Base-by-base conservation (phyloP, 1,284 basidiomycete genomes). In the Malassezia globosa region DNA sequence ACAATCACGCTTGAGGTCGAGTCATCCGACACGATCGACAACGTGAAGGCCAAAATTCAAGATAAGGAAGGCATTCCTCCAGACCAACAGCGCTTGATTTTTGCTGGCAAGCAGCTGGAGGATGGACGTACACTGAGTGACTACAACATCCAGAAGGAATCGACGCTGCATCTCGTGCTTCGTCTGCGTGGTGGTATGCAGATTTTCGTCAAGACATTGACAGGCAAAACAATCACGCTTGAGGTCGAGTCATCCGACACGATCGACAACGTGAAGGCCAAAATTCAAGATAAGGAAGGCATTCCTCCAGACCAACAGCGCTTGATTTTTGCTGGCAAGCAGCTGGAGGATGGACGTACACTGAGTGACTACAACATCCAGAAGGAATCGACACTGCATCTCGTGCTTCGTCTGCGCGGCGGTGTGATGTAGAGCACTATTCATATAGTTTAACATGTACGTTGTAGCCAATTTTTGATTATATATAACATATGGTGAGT, bases 1-100 rank as follows among this genome's bases (percentile, higher is more conserved):
- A 94, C 88, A 62, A 92, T 94, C 79, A 92, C 88, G 69, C 49
- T 87, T 80, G 74, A 86, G 81, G 88, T 92, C 60, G 87, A 92
- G 56, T 69, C 66, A 1, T 58, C 54, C 7, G 78, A 80, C 74
- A 79, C 78, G 51, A 80, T 80, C 73, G 78, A 80, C 75, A 78
- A 78, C 62, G 78, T 79, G 70, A 78, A 78, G 74, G 74, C 76
- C 41, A 65, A 69, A 60, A 64, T 69, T 27, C 66, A 69, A 50
- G 66, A 69, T 56, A 68, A 68, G 60, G 69, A 71, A 39, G 69
- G 69, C 39, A 72, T 69, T 48, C 73, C 73, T 19, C 74, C 74
- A 23, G 73, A 74, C 54, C 74, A 75, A 59, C 74, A 75, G 64
- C 73, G 74, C 29, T 58, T 75, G 39, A 74, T 75, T 56, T 75